Evolutionary conservation across 257 asterid genomes (phyloP).

Genomic region (Petrea volubilis): DNA sequence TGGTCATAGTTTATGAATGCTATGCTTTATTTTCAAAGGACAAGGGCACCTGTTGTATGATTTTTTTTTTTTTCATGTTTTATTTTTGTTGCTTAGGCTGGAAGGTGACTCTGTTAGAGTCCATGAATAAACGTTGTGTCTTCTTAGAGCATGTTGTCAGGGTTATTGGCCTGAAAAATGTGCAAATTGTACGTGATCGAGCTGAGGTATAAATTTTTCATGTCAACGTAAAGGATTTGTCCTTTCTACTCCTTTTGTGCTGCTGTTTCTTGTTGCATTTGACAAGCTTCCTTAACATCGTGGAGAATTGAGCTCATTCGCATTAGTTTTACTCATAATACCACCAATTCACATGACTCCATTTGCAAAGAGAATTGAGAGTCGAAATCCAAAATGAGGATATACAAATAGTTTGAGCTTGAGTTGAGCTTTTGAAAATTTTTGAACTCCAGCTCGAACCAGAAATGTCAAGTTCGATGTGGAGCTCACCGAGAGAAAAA

Average conservation of each 20-base stretch:
- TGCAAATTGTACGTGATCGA: slow-evolving; percentile 67
- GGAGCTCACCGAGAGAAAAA: no score
- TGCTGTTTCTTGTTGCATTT: not conserved
- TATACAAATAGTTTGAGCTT: no score
- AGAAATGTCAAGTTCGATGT: no score
- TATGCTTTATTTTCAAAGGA: not conserved
- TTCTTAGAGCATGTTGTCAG: slow-evolving; percentile 79
- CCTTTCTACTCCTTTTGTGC: no score
- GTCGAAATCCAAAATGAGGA: not conserved
- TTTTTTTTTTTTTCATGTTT: slow-evolving; percentile 6
- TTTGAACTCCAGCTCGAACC: no score
- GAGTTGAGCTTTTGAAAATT: no score
- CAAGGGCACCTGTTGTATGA: not conserved
- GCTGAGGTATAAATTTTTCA: slow-evolving; percentile 67
- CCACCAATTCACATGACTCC: no score
- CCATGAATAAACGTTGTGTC: slow-evolving; percentile 80
- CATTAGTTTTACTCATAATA: not conserved
- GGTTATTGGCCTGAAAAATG: slow-evolving; percentile 66
- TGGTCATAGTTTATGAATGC: not conserved
- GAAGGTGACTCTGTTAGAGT: slow-evolving; percentile 84
- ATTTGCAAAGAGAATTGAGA: not conserved
- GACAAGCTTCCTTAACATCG: not conserved
- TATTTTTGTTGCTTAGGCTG: slow-evolving; percentile 59
- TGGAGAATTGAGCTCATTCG: no score
- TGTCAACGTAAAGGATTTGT: not conserved